Percentiles rank a stretch among this genome's conserved stretches.
These are phyloP conservation scores for Penicillium sp. DNA, from an alignment of 2,329 filamentous ascomycete species.

Conservation along the genomic window DNA sequence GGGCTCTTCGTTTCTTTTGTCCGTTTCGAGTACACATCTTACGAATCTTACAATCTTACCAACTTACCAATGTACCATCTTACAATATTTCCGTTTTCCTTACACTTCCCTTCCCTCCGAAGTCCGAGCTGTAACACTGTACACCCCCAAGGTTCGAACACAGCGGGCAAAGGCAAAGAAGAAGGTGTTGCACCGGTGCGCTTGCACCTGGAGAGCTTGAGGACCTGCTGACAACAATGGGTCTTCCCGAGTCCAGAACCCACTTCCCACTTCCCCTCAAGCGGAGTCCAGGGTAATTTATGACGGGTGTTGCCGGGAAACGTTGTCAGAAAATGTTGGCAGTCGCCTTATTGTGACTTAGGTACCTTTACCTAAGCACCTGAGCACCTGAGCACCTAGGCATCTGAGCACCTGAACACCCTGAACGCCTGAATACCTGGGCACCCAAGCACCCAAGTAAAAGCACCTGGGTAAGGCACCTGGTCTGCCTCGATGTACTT, in stretches of 20 bases:
- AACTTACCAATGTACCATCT: background rate
- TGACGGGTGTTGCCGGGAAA: constrained; percentile 20
- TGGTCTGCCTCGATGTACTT: background rate
- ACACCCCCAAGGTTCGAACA: constrained; percentile 5
- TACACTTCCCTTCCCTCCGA: constrained; percentile 5
- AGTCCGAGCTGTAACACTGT: constrained; percentile 13
- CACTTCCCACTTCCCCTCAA: background rate
- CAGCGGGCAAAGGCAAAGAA: background rate
- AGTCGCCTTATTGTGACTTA: too few species aligned
- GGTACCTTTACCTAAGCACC: background rate
- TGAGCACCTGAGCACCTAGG: too few species aligned
- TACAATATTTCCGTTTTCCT: background rate
- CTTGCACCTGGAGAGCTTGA: background rate
- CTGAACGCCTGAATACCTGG: background rate
- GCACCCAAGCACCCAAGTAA: too few species aligned
- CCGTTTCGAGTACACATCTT: background rate
- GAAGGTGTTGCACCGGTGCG: background rate
- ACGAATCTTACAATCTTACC: background rate
- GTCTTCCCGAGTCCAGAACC: constrained; percentile 21
- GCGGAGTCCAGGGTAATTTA: constrained; percentile 1
- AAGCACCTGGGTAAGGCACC: too few species aligned
- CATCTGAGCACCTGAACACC: too few species aligned
- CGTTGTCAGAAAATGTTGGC: background rate
- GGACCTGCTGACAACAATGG: constrained; percentile 11
- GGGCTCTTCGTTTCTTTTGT: background rate